Base-by-base conservation (phyloP, 306 rosid species). In the Purshia tridentata region DNA sequence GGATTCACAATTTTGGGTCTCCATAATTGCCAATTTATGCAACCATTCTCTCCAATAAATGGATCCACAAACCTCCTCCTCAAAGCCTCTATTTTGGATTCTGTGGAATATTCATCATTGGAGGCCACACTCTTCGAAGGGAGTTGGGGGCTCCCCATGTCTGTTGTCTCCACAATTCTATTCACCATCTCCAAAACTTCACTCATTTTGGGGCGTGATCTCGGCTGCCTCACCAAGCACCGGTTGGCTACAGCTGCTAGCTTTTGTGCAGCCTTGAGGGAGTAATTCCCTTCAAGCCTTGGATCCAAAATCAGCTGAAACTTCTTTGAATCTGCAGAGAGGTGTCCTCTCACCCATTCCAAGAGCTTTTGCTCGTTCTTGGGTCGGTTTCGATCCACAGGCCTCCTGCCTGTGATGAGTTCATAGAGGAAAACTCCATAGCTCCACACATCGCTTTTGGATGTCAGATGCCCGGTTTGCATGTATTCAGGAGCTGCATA, bases 401-500 rank as follows among this genome's bases (percentile, higher is more conserved):
- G 90, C n/a, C 86, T 86, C 72, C 90, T 83, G 16, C 90, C 90
- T 4, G 90, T 86, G 65, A 86, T 81, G 74, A 86, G 90, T 77
- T 86, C 90, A 62, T 78, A 81, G 18, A 86, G 83, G 84, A 86
- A 86, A 35, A 86, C 72, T 53, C 90, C 90, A 54, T 83, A 86
- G 77, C 88, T 84, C 90, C 90, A 86, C 44, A 84, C 86, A 55
- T 86, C 90, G 8, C 79, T 83, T 74, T 86, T 86, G 1, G 88
- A 67, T 6, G 90, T 86, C 39, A 86, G 88, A 58, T 82, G 78
- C 16, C 90, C 90, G 6, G 90, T 86, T 74, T 81, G 90, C 56
- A 86, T 76, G 59, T 86, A 86, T 72, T 86, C 90, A n/a, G 90
- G 90, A 72, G 90, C 90, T 67, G 88, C 90, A 69, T 86, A 86